phyloP scores from a whole-genome alignment of 306 rosid species.

The Sesbania bispinosa region DNA sequence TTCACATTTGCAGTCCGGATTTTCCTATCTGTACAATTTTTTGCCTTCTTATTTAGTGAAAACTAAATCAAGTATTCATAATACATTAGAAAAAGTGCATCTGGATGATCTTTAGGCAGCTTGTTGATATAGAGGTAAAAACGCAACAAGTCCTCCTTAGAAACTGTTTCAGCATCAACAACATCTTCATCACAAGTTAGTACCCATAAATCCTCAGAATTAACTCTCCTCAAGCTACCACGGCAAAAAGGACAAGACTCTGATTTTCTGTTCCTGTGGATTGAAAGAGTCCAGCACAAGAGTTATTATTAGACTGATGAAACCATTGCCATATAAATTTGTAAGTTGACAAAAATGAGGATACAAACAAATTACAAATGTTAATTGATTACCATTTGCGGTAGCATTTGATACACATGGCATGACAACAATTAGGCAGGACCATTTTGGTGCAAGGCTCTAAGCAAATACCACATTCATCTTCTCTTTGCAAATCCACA shows the following conservation, averaged over 20 bases:
- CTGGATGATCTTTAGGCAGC: slow-evolving; percentile 88
- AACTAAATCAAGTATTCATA: slow-evolving; percentile 75
- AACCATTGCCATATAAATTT: neutral
- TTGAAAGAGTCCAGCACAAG: slow-evolving; percentile 4
- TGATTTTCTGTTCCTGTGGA: slow-evolving; percentile 71
- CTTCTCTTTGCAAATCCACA: slow-evolving; percentile 80
- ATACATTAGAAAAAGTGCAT: slow-evolving; percentile 84
- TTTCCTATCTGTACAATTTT: slow-evolving; percentile 64
- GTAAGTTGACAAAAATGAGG: neutral
- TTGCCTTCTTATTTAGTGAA: slow-evolving; percentile 28
- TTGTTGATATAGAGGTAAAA: slow-evolving; percentile 76
- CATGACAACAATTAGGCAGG: slow-evolving; percentile 90
- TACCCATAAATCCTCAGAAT: slow-evolving; percentile 95
- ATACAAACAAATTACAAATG: neutral
- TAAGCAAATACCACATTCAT: slow-evolving; percentile 95
- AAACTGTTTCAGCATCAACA: slow-evolving; percentile 81
- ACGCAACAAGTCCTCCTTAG: no score
- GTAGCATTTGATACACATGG: no score
- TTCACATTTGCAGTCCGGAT: slow-evolving; percentile 57
- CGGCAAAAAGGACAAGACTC: slow-evolving; percentile 94
- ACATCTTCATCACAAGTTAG: slow-evolving; percentile 84
- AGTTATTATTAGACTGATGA: neutral
- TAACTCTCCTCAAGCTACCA: no score
- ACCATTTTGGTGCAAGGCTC: slow-evolving; percentile 96
- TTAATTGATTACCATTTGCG: slow-evolving; percentile 69